Evolutionary conservation across 139 green algal species (phyloP).

Genomic region (Asterochloris erici): DNA sequence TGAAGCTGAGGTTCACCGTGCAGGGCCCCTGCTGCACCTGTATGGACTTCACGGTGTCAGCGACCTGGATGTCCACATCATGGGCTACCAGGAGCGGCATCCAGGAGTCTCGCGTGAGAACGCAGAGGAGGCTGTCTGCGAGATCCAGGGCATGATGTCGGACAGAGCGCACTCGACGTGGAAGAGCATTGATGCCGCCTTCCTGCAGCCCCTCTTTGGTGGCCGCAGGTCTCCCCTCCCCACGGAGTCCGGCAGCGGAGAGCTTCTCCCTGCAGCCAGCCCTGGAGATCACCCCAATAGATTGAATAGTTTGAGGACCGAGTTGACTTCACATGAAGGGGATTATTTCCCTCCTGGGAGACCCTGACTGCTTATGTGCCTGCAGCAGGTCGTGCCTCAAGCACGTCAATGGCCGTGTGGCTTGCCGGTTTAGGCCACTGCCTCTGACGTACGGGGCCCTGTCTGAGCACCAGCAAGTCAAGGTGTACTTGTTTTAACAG

Average conservation of each 20-base stretch:
- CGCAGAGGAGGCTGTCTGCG: conserved; percentile 12
- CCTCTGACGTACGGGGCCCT: too few species aligned
- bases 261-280: neutral
- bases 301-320: neutral
- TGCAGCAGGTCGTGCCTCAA: too few species aligned
- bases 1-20: neutral
- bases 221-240: conserved; percentile 7
- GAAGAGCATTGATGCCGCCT: conserved; percentile 34
- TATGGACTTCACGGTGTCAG: conserved; percentile 39
- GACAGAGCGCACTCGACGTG: neutral
- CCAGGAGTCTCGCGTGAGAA: neutral
- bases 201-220: conserved; percentile 54
- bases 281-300: neutral
- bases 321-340: too few species aligned
- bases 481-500: too few species aligned
- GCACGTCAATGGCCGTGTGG: too few species aligned
- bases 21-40: conserved; percentile 33
- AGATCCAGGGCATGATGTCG: neutral
- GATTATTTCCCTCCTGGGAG: too few species aligned
- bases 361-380: too few species aligned
- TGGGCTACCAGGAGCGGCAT: conserved; percentile 25
- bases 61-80: conserved; percentile 32
- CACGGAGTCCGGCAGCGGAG: neutral
- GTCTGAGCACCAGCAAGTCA: too few species aligned
- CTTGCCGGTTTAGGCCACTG: too few species aligned